These are phyloP conservation scores for Eucalyptus cloeziana DNA, from an alignment of 345 rosid species.

Conservation along the genomic window DNA sequence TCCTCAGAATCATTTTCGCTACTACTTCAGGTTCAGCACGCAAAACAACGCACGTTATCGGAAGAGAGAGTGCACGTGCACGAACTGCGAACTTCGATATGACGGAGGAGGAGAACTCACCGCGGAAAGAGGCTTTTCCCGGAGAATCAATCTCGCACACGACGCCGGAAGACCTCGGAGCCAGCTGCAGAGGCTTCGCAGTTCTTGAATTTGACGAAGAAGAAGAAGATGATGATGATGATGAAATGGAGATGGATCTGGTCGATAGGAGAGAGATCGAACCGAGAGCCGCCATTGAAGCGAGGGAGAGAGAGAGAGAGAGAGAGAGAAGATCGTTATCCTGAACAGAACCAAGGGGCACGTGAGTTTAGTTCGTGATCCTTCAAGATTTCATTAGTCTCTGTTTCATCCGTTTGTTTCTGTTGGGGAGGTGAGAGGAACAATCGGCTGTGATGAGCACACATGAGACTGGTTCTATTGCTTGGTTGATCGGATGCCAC, in stretches of 20 bases:
- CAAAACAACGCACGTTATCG: background rate
- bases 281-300: conserved; percentile 33
- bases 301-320: too few relatives aligned
- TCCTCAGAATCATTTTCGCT: background rate
- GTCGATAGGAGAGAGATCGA: conserved; percentile 8
- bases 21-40: background rate
- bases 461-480: background rate
- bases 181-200: background rate
- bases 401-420: background rate
- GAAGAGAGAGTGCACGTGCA: background rate
- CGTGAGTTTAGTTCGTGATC: background rate
- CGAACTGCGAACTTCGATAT: background rate
- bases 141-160: conserved; percentile 4
- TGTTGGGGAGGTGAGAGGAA: background rate
- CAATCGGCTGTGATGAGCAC: background rate
- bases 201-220: background rate
- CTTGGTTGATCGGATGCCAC: background rate
- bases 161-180: conserved; percentile 9
- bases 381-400: background rate
- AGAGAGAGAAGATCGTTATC: background rate
- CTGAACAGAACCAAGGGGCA: background rate
- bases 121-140: background rate
- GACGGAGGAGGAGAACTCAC: background rate
- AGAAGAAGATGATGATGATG: background rate
- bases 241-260: conserved; percentile 6